Base-by-base conservation (phyloP, 805 yeast genomes). In the Komagataella ulmi region DNA sequence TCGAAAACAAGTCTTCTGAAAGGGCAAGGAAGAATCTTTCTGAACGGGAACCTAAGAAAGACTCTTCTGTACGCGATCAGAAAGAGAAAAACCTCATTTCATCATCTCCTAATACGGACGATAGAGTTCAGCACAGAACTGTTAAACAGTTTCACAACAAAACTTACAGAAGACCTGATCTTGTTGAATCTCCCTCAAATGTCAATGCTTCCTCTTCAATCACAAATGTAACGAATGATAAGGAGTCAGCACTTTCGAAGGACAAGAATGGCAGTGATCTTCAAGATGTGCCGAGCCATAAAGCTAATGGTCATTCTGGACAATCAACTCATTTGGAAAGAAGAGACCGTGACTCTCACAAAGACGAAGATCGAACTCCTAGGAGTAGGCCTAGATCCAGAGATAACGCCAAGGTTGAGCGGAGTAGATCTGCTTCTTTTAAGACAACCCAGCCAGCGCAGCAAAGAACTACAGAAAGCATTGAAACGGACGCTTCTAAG, bases 131-230 rank as follows among this genome's bases (percentile, higher is more conserved):
- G 21, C n/a, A 7, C 44, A 8, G 24, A 61, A 57, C 50, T 57
- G 55, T 43, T 58, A 58, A 47, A 60, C 59, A 51, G 54, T 56
- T 49, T 50, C 7, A 49, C 43, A 19, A 52, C 48, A 21, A 51
- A 36, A 21, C 17, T 30, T 30, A 30, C 40, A 30, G 40, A 30
- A 8, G 40, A 30, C 40, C 40, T 30, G 40, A 30, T 30, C n/a
- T 30, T 30, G 40, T 10, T 30, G 40, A 30, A 4, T 8, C 40
- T 10, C n/a, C 40, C 12, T 30, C 40, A 30, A 8, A 30, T 8
- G 1, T 30, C 14, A 30, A 8, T 10, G 40, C 40, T 30, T 30
- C 10, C 10, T 4, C 12, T 30, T 8, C 40, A 10, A 12, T 30
- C 14, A 14, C 14, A 30, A 30, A 10, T 14, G 14, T 30, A 12